Evolutionary conservation across 805 yeast genomes (phyloP), one percentile per base, ranked within the genome.

Genomic region (Candida ulmi): DNA sequence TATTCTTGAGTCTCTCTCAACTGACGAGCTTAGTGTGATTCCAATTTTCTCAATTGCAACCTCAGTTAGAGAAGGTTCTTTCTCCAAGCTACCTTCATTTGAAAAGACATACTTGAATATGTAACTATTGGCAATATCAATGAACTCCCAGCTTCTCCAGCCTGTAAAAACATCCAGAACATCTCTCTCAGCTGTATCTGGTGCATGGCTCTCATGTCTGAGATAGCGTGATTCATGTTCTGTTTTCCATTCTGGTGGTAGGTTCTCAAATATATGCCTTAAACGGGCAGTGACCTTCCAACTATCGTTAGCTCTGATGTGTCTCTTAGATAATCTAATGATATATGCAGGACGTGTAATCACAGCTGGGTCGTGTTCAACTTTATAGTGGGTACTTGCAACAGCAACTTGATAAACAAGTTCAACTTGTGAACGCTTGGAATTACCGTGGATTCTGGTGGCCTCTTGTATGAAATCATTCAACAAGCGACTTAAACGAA

Each of bases 61-160:
- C n/a, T 57, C 54, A 12, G 60, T 38, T 3, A 21, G 3, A 11
- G 16, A 7, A 4, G 26, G 25, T 5, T 13, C 4, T 17, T 21
- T n/a, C 3, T 28, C 23, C 13, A 37, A 37, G 13, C 35, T 41
- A 15, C 34, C 9, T n/a, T 26, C 41, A 2, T 38, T 30, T 4
- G 45, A 54, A 50, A 82, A 82, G 3, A 76, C 69, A 45, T 63
- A 65, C 25, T 60, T 58, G 50, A 83, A 78, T 18, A 84, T 66
- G 40, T 68, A 75, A 38, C 80, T 72, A 29, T 72, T 64, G n/a
- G 72, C 71, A 17, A 79, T 72, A 50, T 76, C 76, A 25, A 78
- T 69, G 33, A 84, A 81, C 51, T 91, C 99, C 97, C 98, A 90
- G 43, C 79, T 78, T 66, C 97, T 76, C 97, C 98, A 93, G 12